A percentile compares a stretch with the other conserved stretches of the same genome.
Evolutionary conservation across 768 basidiomycete genomes (phyloP).

Genomic region (Suillus hirtellus): DNA sequence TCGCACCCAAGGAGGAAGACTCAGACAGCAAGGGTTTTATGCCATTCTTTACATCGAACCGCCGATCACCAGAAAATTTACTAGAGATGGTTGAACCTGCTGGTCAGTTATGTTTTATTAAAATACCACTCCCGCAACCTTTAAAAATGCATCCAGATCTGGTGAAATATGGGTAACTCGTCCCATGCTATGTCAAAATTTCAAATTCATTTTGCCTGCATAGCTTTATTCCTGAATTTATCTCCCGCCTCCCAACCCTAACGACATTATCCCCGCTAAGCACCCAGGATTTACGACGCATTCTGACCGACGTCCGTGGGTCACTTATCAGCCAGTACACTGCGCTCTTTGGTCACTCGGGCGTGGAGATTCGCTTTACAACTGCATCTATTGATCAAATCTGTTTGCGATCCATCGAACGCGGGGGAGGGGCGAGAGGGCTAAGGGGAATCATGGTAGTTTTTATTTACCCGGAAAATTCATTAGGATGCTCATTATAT

Average conservation of each 20-base stretch:
- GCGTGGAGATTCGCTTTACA: constrained; percentile 87
- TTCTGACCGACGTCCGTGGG: constrained; percentile 90
- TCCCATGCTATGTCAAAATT: not conserved
- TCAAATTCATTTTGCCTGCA: constrained; percentile 2
- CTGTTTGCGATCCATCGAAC: constrained; percentile 71
- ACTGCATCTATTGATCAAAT: constrained; percentile 77
- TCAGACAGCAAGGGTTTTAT: constrained; percentile 36
- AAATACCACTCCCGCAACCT: not conserved
- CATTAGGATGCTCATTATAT: constrained; percentile 8
- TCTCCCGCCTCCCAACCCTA: constrained; percentile 90
- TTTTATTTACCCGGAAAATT: constrained; percentile 1
- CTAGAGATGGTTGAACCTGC: constrained; percentile 72
- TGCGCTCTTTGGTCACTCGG: constrained; percentile 79
- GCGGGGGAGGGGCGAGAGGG: constrained; percentile 90
- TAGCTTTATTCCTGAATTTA: constrained; percentile 93
- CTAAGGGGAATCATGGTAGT: constrained; percentile 83
- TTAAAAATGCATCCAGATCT: constrained; percentile 53
- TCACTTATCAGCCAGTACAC: constrained; percentile 90
- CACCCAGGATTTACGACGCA: constrained; percentile 79
- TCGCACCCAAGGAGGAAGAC: constrained; percentile 43
- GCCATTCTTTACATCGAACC: constrained; percentile 81
- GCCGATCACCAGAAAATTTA: constrained; percentile 49
- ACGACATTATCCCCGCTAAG: constrained; percentile 82
- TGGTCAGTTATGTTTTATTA: constrained; percentile 41
- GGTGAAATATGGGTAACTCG: constrained; percentile 71